A percentile compares a stretch with the other conserved stretches of the same genome.
Conservation (phyloP, 768 basidiomycete species). For the Lepiota brunneoincarnata region DNA sequence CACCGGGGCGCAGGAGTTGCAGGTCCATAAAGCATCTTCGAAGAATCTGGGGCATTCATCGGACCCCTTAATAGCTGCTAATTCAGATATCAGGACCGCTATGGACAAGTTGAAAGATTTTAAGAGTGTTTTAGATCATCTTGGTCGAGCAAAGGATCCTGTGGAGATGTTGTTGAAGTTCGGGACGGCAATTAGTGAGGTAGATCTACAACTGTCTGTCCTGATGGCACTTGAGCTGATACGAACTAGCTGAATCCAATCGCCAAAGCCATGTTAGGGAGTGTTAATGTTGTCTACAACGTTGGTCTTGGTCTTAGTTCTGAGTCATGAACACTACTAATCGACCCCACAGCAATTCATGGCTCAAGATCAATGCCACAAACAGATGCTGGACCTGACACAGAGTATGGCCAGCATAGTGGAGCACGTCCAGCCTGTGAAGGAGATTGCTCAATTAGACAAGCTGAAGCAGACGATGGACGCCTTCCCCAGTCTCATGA, state of each 20-base stretch:
- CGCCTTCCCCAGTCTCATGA: constrained; percentile 20
- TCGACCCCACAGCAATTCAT: constrained; percentile 10
- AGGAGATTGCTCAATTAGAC: constrained; percentile 19
- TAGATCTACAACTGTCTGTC: neutral
- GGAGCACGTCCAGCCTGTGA: constrained; percentile 19
- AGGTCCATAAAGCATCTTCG: constrained; percentile 13
- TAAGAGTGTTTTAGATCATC: constrained; percentile 15
- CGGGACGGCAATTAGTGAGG: constrained; percentile 17
- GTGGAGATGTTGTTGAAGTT: constrained; percentile 15
- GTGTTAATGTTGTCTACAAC: constrained; percentile 19
- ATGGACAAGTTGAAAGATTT: constrained; percentile 13
- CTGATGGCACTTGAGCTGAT: neutral
- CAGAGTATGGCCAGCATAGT: constrained; percentile 21
- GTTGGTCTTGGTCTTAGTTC: constrained; percentile 1
- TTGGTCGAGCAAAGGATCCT: constrained; percentile 14
- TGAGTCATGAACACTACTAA: neutral
- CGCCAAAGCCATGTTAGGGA: constrained; percentile 20
- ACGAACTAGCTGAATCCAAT: constrained; percentile 12
- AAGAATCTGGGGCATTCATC: constrained; percentile 15
- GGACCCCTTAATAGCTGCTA: constrained; percentile 8
- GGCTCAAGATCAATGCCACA: constrained; percentile 16
- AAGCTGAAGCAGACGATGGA: constrained; percentile 22
- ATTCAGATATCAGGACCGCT: neutral
- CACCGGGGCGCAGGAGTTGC: constrained; percentile 8
- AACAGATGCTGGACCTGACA: constrained; percentile 15